Conservation (phyloP, 2,329 filamentous ascomycete species). For the Fusarium udum region DNA sequence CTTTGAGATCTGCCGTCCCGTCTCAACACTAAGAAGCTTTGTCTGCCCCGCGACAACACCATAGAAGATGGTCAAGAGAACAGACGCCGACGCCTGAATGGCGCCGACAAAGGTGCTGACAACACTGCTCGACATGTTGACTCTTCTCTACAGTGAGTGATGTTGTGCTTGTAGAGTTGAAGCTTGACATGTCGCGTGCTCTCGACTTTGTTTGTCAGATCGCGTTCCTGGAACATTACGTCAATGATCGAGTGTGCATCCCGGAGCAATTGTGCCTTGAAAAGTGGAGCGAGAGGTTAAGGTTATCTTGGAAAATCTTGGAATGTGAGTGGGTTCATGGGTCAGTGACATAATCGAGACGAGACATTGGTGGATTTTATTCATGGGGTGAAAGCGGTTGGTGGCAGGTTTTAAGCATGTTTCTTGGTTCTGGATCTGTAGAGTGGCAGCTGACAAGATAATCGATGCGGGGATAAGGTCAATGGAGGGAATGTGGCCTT, state of each 20-base stretch:
- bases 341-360: background rate
- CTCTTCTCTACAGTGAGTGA: background rate
- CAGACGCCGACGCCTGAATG: slow-evolving; percentile 33
- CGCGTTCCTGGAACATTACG: slow-evolving; percentile 7
- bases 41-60: slow-evolving; percentile 24
- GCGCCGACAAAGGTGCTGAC: slow-evolving; percentile 25
- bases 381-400: background rate
- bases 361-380: background rate
- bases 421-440: background rate
- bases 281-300: slow-evolving; percentile 11
- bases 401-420: background rate
- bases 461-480: background rate
- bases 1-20: slow-evolving; percentile 26
- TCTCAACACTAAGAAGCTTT: slow-evolving; percentile 27
- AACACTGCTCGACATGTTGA: slow-evolving; percentile 18
- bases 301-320: slow-evolving; percentile 7
- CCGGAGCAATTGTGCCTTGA: slow-evolving; percentile 25
- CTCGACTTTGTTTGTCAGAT: background rate
- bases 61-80: slow-evolving; percentile 29
- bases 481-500: background rate
- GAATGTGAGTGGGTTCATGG: background rate
- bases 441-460: background rate
- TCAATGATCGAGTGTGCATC: slow-evolving; percentile 1
- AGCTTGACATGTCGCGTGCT: background rate
- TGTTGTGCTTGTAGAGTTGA: background rate